Evolutionary conservation across 441 rosid species (phyloP).

Genomic region (Hura crepitans): DNA sequence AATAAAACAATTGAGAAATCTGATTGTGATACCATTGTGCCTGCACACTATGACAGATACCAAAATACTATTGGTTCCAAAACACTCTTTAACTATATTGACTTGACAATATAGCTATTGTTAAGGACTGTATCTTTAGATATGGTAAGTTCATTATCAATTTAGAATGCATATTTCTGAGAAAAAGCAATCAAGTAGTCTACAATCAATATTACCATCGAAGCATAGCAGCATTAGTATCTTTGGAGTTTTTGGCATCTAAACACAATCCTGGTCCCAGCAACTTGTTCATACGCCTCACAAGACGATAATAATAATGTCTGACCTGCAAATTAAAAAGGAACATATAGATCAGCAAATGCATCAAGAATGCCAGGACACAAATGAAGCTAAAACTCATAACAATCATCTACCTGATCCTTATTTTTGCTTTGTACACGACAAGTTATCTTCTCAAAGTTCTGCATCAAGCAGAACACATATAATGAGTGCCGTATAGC

Average conservation of each 20-base stretch:
- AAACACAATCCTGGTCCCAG: constrained; percentile 84
- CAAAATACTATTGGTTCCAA: too few species aligned
- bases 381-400: constrained; percentile 18
- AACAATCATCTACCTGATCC: constrained; percentile 69
- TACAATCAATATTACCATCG: constrained; percentile 59
- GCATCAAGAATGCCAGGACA: constrained; percentile 19
- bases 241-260: constrained; percentile 96
- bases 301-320: constrained; percentile 94
- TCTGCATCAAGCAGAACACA: constrained; percentile 46
- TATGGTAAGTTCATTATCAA: not conserved
- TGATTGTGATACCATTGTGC: not conserved
- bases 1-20: not conserved
- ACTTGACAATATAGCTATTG: not conserved
- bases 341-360: constrained; percentile 16
- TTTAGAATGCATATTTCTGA: not conserved
- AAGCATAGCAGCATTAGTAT: constrained; percentile 97
- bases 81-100: too few species aligned
- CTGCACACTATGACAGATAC: too few species aligned
- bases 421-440: constrained; percentile 96
- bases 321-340: constrained; percentile 60
- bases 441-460: constrained; percentile 94
- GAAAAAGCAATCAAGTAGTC: constrained; percentile 1
- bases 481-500: constrained; percentile 14
- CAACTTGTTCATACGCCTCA: constrained; percentile 96
- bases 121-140: not conserved